Percentiles rank a stretch among this genome's conserved stretches.
Evolutionary conservation across 2,329 filamentous ascomycete genomes (phyloP).

Genomic region (Ascochyta koolunga): DNA sequence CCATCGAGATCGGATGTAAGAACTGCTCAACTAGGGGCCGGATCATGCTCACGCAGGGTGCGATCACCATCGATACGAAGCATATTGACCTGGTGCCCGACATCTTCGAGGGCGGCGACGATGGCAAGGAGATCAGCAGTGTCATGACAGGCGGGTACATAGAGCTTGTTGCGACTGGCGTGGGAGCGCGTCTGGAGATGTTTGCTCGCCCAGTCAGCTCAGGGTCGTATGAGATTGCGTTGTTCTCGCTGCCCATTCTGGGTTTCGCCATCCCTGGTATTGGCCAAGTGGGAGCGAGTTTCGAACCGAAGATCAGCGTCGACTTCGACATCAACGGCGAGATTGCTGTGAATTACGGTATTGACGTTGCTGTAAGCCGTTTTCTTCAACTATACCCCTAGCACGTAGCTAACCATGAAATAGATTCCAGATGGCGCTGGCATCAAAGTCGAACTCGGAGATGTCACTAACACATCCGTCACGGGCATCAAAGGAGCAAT

Average conservation of each 20-base stretch:
- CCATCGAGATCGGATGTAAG: slow-evolving; percentile 45
- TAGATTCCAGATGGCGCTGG: slow-evolving; percentile 40
- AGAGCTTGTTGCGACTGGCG: slow-evolving; percentile 36
- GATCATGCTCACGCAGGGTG: slow-evolving; percentile 40
- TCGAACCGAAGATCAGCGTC: slow-evolving; percentile 36
- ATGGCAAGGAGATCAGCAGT: slow-evolving; percentile 30
- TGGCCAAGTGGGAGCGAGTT: slow-evolving; percentile 44
- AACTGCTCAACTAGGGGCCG: slow-evolving; percentile 43
- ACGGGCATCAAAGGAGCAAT: slow-evolving; percentile 32
- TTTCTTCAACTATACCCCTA: background rate
- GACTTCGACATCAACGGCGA: slow-evolving; percentile 35
- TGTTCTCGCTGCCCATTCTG: slow-evolving; percentile 36
- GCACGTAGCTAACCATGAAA: background rate
- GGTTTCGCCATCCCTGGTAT: slow-evolving; percentile 45
- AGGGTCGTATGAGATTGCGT: slow-evolving; percentile 28
- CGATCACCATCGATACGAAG: slow-evolving; percentile 34
- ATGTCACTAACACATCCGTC: slow-evolving; percentile 27
- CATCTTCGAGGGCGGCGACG: slow-evolving; percentile 31
- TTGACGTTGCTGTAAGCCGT: slow-evolving; percentile 42
- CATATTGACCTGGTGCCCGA: slow-evolving; percentile 34
- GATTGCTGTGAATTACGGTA: slow-evolving; percentile 45
- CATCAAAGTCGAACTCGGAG: slow-evolving; percentile 35
- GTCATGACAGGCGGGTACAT: slow-evolving; percentile 44
- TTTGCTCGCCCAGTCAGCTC: slow-evolving; percentile 33
- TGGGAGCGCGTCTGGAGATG: slow-evolving; percentile 46